Base-by-base conservation (phyloP, 164 flowering plant genomes). In the Platanus orientalis region DNA sequence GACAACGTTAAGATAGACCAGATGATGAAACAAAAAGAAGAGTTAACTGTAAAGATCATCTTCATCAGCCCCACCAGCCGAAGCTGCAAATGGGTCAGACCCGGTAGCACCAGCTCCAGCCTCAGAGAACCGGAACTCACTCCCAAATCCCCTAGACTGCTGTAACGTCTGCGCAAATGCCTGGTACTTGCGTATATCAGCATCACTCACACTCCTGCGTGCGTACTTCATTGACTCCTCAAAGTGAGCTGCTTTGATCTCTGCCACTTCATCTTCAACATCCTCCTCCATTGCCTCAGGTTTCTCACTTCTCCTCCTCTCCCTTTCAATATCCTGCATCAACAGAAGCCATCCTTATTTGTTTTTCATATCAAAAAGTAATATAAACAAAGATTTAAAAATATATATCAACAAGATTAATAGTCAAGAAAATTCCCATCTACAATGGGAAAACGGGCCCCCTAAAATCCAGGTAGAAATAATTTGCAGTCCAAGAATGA, bases 171-270 rank as follows among this genome's bases (percentile, higher is more conserved):
- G 86, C 7, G 92, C 89, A 69, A 86, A 86, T 9, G 89, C 80
- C 63, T 84, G 87, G 77, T 86, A 86, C 57, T 84, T 86, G 49
- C 92, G 83, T 21, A 86, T 84, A 57, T 83, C 92, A 10, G 89
- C 92, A 68, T 86, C 87, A 23, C 89, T 86, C 19, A 86, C 92
- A 78, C 89, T 84, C 74, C 89, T 75, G 12, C 92, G 62, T 10
- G 92, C 92, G 57, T 57, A 86, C 73, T 86, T 86, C 92, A 86
- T 87, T 1, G 92, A 84, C 47, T 87, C 92, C 68, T 87, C 92
- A 67, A 87, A 87, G 57, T 84, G 92, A 24, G 84, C 86, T 11
- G 88, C 79, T 65, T 70, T 87, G 63, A 87, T 87, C 72, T 87
- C 88, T 0, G 89, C 60, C 44, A 84, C 86, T 50, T 84, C 92